phyloP scores from a whole-genome alignment of 768 basidiomycete genomes.

The Rhodosporidiobolus sp. region DNA sequence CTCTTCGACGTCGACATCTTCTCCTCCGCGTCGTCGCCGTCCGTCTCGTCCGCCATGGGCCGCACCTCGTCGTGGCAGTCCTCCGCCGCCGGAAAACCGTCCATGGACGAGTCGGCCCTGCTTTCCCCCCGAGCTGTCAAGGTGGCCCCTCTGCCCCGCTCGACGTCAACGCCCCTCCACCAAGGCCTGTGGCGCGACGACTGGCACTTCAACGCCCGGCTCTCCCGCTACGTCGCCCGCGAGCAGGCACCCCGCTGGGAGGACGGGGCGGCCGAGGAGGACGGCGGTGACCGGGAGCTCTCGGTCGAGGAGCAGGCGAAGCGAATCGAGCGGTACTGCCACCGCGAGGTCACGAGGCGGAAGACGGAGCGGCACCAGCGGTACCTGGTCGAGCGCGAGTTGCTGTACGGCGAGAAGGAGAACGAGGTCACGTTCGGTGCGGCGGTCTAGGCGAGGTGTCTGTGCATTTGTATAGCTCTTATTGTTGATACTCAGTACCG shows the following conservation, averaged over 20 bases:
- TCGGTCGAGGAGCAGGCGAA: neutral
- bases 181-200: neutral
- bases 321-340: conserved; percentile 6
- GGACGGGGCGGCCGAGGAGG: neutral
- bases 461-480: neutral
- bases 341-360: conserved; percentile 15
- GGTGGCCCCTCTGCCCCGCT: too few relatives aligned
- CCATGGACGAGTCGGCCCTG: neutral
- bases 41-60: neutral
- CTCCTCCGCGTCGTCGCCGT: neutral
- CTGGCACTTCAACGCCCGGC: neutral
- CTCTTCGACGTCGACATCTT: conserved; percentile 1
- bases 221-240: too few relatives aligned
- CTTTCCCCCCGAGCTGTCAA: neutral
- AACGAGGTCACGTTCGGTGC: neutral
- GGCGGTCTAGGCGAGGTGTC: neutral
- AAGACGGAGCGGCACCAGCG: conserved; percentile 1
- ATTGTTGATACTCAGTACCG: neutral
- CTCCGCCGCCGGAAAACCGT: neutral
- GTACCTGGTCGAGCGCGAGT: conserved; percentile 1
- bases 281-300: neutral
- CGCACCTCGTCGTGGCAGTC: neutral
- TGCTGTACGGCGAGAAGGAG: conserved; percentile 11
- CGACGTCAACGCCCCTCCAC: too few relatives aligned
- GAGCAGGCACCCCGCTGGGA: neutral